These are phyloP conservation scores for Sclerotinia spermophila DNA, from an alignment of 2,329 filamentous ascomycete species.

Conservation along the genomic window DNA sequence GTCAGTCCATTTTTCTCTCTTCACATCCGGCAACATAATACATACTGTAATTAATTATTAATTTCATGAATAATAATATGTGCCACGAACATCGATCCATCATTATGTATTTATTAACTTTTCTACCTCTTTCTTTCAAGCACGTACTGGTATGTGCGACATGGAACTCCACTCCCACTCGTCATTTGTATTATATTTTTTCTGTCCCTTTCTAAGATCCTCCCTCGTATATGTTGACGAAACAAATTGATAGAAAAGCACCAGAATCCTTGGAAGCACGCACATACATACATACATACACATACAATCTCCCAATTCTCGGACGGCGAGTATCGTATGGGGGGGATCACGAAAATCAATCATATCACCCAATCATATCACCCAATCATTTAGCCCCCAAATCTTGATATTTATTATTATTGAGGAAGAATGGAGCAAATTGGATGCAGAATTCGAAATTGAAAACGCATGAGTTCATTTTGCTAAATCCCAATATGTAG, in stretches of 20 bases:
- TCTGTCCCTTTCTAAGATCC: neutral
- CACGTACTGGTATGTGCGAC: neutral
- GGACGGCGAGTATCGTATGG: neutral
- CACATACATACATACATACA: neutral
- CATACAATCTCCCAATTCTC: neutral
- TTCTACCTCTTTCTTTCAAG: neutral
- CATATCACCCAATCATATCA: slow-evolving; percentile 1
- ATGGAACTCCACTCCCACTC: neutral
- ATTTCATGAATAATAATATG: slow-evolving; percentile 4
- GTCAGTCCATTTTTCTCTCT: too few relatives aligned
- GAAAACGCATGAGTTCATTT: slow-evolving; percentile 5
- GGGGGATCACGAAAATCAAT: slow-evolving; percentile 5
- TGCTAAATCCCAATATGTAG: slow-evolving; percentile 4
- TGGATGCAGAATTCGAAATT: neutral
- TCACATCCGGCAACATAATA: too few relatives aligned
- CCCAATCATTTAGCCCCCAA: slow-evolving; percentile 12
- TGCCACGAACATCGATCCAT: slow-evolving; percentile 7
- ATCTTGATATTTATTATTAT: neutral
- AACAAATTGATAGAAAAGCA: slow-evolving; percentile 1
- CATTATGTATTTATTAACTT: too few relatives aligned
- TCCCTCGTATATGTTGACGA: slow-evolving; percentile 13
- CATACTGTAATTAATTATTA: too few relatives aligned
- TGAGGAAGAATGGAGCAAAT: neutral
- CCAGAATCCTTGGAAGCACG: slow-evolving; percentile 8
- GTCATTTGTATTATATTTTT: neutral